Conservation (phyloP, 805 yeast species). For the Saccharomycopsis sp. region DNA sequence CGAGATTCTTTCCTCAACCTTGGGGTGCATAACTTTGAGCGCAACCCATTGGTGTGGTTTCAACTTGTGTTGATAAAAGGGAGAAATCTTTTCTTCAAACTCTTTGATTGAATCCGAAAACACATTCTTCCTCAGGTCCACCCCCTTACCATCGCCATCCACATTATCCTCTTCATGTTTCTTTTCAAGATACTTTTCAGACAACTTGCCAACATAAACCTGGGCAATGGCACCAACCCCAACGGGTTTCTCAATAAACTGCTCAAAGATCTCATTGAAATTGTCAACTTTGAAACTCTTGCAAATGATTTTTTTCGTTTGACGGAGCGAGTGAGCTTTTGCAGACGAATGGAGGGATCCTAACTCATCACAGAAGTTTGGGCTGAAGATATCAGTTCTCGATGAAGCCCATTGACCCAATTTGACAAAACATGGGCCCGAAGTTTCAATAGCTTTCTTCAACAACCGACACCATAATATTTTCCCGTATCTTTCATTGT, state of each 20-base stretch:
- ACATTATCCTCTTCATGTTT: constrained; percentile 25
- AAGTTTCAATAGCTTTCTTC: constrained; percentile 60
- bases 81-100: constrained; percentile 27
- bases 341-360: constrained; percentile 77
- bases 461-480: constrained; percentile 61
- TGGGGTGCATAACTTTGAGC: constrained; percentile 87
- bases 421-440: constrained; percentile 88
- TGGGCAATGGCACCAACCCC: constrained; percentile 99
- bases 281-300: constrained; percentile 39
- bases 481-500: constrained; percentile 49
- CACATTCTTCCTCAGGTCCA: constrained; percentile 18
- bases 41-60: constrained; percentile 59
- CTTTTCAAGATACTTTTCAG: constrained; percentile 34
- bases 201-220: constrained; percentile 70
- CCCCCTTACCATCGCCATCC: constrained; percentile 22
- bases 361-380: constrained; percentile 66
- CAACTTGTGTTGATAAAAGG: constrained; percentile 22
- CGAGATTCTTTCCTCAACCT: constrained; percentile 58
- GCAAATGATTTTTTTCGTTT: constrained; percentile 51
- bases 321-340: constrained; percentile 54
- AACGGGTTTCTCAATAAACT: constrained; percentile 63
- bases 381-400: constrained; percentile 85
- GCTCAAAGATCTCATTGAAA: constrained; percentile 73
- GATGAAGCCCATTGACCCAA: constrained; percentile 99
- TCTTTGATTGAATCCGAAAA: constrained; percentile 21